phyloP scores from a whole-genome alignment of 345 rosid genomes.

The Lepidium africanum region DNA sequence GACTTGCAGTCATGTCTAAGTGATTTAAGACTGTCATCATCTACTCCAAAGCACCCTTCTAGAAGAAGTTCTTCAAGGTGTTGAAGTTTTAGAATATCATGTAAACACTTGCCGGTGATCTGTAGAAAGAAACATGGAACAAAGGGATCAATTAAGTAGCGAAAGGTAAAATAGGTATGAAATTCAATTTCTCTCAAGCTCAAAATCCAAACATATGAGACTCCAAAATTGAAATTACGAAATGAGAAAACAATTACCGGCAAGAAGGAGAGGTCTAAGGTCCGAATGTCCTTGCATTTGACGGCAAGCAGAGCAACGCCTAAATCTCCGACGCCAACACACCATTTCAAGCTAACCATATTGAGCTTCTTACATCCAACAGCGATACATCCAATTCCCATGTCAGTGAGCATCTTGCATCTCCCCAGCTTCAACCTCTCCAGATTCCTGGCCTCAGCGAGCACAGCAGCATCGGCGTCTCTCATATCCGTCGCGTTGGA shows the following conservation, averaged over 20 bases:
- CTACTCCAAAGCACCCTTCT: constrained; percentile 46
- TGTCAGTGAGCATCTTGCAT: constrained; percentile 41
- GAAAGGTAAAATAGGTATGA: background rate
- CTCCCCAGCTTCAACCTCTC: constrained; percentile 35
- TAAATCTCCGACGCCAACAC: constrained; percentile 41
- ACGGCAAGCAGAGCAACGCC: constrained; percentile 43
- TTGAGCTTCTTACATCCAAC: constrained; percentile 39
- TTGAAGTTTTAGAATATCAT: constrained; percentile 33
- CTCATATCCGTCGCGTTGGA: constrained; percentile 35
- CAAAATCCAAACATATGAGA: background rate
- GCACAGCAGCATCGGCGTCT: constrained; percentile 32
- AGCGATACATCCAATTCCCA: constrained; percentile 48
- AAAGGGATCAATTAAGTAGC: background rate
- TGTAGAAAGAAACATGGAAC: constrained; percentile 4
- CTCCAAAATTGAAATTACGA: too few species aligned
- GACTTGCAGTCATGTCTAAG: constrained; percentile 34
- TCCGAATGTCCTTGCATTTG: constrained; percentile 35
- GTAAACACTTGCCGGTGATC: constrained; percentile 44
- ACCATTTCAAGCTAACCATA: constrained; percentile 42
- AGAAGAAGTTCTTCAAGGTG: constrained; percentile 42
- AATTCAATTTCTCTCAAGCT: background rate
- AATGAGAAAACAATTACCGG: constrained; percentile 24
- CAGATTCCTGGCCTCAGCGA: constrained; percentile 39
- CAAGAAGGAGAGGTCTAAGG: constrained; percentile 42
- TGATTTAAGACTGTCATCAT: constrained; percentile 37